Base-by-base conservation (phyloP, 495 filamentous ascomycete species). In the Lepidopterella palustris region DNA sequence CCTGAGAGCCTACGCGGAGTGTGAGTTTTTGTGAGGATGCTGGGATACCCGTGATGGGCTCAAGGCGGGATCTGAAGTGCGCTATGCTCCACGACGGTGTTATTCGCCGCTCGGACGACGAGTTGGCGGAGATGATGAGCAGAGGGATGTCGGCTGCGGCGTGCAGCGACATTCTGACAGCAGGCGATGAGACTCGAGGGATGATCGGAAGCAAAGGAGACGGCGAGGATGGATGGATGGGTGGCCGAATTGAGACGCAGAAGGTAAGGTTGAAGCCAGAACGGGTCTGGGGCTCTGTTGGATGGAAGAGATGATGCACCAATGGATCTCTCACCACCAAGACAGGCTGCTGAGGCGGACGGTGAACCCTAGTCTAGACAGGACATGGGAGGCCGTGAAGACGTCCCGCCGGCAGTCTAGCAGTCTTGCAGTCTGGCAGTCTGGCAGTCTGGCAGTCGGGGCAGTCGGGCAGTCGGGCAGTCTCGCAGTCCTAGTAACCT, bases 1-100 rank as follows among this genome's bases (percentile, higher is more conserved):
- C 72, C 62, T 77, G 77, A 51, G 79, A 76, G 57, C 72, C 75
- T 28, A 83, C 75, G 65, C 81, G 85, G 70, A 91, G 75, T 45
- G 72, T 80, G 52, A 98, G 79, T 53, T 79, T 81, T 73, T 97
- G 95, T 59, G 81, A 83, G 9, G 80, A 79, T 10, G 90, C 88
- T 1, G 93, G 90, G 18, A 98, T 83, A 53, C 93, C 93, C 1
- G 93, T 98, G 75, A 98, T 83, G 60, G 92, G 87, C 70, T 97
- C 92, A 45, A 98, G 83, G 74, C 95, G 96, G 23, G 78, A 73
- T 74, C 95, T 97, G 56, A 97, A 79, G 67, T 90, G 86, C 28
- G 81, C 72, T 66, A 98, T 87, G 58, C 86, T 87, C 93, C 95
- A 98, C 66, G 92, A 88, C 2, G 92, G 92, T 8, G 88, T 90